Conservation (phyloP, 441 rosid species). For the Flueggea neowawraea region DNA sequence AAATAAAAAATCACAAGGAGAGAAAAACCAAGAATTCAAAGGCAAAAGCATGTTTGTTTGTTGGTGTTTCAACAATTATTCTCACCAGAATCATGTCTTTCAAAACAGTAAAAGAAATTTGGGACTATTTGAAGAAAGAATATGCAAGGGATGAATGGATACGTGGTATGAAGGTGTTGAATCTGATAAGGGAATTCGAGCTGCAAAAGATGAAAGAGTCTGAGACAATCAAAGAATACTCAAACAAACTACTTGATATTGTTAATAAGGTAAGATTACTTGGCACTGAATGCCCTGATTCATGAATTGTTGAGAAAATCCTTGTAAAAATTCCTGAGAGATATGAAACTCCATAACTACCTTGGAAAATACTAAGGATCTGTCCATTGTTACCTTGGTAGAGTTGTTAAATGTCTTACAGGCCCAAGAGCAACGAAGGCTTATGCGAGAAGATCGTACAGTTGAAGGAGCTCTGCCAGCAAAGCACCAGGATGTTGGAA, state of each 20-base stretch:
- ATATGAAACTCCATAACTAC: not conserved
- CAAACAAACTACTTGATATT: too few species aligned
- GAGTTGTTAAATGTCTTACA: not conserved
- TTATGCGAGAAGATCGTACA: not conserved
- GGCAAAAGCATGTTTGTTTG: conserved; percentile 10
- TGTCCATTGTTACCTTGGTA: not conserved
- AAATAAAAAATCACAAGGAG: conserved; percentile 14
- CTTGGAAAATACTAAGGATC: not conserved
- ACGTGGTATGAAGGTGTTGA: too few species aligned
- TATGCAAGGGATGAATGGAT: too few species aligned
- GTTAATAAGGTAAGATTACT: too few species aligned
- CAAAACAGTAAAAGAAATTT: conserved; percentile 5
- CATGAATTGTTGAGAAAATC: too few species aligned
- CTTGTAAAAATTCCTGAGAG: not conserved
- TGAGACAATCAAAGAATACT: too few species aligned
- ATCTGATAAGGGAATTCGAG: too few species aligned
- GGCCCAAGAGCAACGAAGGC: not conserved
- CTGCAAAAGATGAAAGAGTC: too few species aligned
- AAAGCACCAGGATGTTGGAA: not conserved
- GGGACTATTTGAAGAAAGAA: not conserved
- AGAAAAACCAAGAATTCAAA: conserved; percentile 13
- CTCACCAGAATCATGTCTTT: conserved; percentile 16
- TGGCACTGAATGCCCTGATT: too few species aligned
- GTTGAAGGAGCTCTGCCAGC: not conserved
- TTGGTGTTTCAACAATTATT: conserved; percentile 5